Evolutionary conservation across 306 rosid genomes (phyloP), one percentile per base, ranked within the genome.

Genomic region (Lotus japonicus): DNA sequence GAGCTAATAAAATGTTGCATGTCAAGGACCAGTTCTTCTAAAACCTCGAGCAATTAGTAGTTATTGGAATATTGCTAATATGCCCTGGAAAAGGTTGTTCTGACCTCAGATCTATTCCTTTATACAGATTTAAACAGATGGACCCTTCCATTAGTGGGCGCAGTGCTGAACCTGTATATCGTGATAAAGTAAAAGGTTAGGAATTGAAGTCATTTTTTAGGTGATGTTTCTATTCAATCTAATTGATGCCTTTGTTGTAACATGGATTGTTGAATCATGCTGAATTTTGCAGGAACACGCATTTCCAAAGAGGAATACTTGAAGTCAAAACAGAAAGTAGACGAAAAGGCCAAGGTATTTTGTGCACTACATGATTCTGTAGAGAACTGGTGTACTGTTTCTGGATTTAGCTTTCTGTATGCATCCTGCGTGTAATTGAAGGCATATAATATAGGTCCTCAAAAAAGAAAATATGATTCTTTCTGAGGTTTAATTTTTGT

Each of bases 281-380:
- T 19, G 28, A 44, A 44, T 53, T 76, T 57, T 85, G 70, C 83
- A 90, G 79, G 81, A 62, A 66, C 8, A 19, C 72, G 76, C 66
- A 76, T 76, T 61, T 43, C 81, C 2, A 76, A 76, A 58, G 98
- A 90, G 71, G 97, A 86, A 69, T 86, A 73, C 77, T 12, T 86
- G 66, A 94, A 94, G 77, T 81, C 92, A 52, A 71, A 72, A 58
- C 80, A 82, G 73, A 90, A 88, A 82, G 84, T 76, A 36, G 85
- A 77, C 67, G 97, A 90, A 76, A 94, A 94, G 74, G 90, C 99
- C 7, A 90, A 90, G 95, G 98, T 91, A 83, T 67, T 72, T 76
- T 51, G 42, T 23, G 44, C 44, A 11, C 63, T 13, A 68, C 71
- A 10, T 52, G n/a, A 43, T 58, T 73, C 9, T 44, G 4, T 53